phyloP scores from a whole-genome alignment of 305 asterid genomes.

The Vinca major region DNA sequence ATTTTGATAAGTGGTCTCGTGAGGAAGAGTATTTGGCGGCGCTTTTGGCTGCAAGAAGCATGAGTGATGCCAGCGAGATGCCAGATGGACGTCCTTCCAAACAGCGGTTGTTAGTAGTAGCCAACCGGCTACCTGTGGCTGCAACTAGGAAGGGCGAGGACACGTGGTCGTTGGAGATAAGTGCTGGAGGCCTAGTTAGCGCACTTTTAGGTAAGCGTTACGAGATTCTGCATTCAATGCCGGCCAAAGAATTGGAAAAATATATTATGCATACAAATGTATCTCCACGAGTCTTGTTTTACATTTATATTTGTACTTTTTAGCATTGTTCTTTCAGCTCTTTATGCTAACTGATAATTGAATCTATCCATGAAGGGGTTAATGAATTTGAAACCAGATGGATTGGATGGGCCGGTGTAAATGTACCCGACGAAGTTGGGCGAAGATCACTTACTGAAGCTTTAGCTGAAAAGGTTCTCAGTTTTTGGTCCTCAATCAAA shows the following conservation, averaged over 20 bases:
- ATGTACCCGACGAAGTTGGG: constrained; percentile 76
- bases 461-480: constrained; percentile 62
- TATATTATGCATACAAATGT: neutral
- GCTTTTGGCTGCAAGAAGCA: constrained; percentile 19
- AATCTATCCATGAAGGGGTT: constrained; percentile 36
- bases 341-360: constrained; percentile 8
- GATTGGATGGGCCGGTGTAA: constrained; percentile 97
- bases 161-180: constrained; percentile 67
- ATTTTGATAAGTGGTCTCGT: constrained; percentile 33
- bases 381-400: constrained; percentile 77
- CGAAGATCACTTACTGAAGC: constrained; percentile 72
- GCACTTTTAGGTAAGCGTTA: constrained; percentile 62
- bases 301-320: neutral
- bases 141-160: constrained; percentile 68
- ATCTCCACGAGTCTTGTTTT: neutral
- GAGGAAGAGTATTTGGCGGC: constrained; percentile 44
- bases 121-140: constrained; percentile 80
- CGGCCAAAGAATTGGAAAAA: neutral
- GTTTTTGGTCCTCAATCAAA: neutral
- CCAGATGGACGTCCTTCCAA: constrained; percentile 36
- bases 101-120: constrained; percentile 69
- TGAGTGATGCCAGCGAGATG: constrained; percentile 29
- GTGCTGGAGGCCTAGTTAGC: constrained; percentile 78
- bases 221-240: constrained; percentile 6
- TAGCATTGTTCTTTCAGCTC: neutral